phyloP scores from a whole-genome alignment of 192 early-diverging fungal species.

The Podila epicladia region DNA sequence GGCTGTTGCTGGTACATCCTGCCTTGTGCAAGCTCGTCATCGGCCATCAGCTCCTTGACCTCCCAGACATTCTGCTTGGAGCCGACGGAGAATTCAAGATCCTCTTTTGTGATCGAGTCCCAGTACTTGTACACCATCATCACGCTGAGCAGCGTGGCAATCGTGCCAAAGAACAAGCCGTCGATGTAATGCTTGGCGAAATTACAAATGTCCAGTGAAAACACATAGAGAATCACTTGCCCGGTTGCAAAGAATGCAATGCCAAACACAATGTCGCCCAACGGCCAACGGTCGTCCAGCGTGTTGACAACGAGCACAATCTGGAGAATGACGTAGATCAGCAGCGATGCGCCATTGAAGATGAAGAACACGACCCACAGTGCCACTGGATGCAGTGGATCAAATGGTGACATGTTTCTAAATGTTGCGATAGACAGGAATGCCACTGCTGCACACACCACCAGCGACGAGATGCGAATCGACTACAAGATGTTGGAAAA shows the following conservation, averaged over 20 bases:
- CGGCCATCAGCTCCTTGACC: slow-evolving; percentile 71
- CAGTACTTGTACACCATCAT: slow-evolving; percentile 98
- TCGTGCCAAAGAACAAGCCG: slow-evolving; percentile 90
- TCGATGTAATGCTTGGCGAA: slow-evolving; percentile 88
- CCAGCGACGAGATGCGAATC: slow-evolving; percentile 76
- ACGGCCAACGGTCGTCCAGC: slow-evolving; percentile 87
- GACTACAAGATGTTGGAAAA: slow-evolving; percentile 58
- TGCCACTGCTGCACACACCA: slow-evolving; percentile 74
- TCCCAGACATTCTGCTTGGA: slow-evolving; percentile 88
- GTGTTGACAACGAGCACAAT: slow-evolving; percentile 87
- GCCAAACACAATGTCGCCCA: slow-evolving; percentile 86
- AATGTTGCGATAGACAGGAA: slow-evolving; percentile 80
- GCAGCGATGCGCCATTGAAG: slow-evolving; percentile 72
- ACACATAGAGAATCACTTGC: slow-evolving; percentile 74
- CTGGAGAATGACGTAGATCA: slow-evolving; percentile 84
- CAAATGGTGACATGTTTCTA: slow-evolving; percentile 62
- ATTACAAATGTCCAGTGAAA: slow-evolving; percentile 77
- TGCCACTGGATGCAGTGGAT: slow-evolving; percentile 58
- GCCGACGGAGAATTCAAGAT: slow-evolving; percentile 89
- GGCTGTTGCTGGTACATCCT: slow-evolving; percentile 26
- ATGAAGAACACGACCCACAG: slow-evolving; percentile 83
- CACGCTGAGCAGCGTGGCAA: slow-evolving; percentile 81
- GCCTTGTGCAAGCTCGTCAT: slow-evolving; percentile 57
- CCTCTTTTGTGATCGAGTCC: slow-evolving; percentile 94
- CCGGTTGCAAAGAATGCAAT: slow-evolving; percentile 80